phyloP scores from a whole-genome alignment of 176 grass and related monocot species.

The Musa acuminata region DNA sequence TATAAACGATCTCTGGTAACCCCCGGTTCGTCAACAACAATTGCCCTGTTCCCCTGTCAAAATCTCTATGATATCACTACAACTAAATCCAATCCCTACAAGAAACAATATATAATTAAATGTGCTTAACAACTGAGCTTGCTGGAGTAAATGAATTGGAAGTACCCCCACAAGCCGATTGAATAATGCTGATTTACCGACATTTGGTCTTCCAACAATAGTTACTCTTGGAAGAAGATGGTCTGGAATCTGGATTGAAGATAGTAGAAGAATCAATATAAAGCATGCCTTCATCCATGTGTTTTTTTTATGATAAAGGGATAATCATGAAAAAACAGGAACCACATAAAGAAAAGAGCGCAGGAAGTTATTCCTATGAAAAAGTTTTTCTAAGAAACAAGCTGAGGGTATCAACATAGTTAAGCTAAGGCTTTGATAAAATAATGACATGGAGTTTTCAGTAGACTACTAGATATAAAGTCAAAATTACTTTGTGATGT shows the following conservation, averaged over 20 bases:
- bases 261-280: neutral
- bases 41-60: slow-evolving; percentile 63
- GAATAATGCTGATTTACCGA: slow-evolving; percentile 91
- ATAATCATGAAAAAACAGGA: neutral
- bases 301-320: neutral
- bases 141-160: neutral
- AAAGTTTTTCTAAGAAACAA: neutral
- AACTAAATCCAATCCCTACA: neutral
- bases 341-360: neutral
- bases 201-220: slow-evolving; percentile 88
- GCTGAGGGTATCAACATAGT: too few relatives aligned
- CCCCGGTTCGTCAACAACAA: slow-evolving; percentile 93
- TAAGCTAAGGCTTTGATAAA: too few relatives aligned
- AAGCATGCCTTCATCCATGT: neutral
- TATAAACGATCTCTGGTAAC: slow-evolving; percentile 88
- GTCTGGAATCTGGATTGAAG: slow-evolving; percentile 57
- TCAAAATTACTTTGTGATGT: too few relatives aligned
- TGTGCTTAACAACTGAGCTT: neutral
- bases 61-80: neutral
- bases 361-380: too few relatives aligned
- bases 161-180: slow-evolving; percentile 88
- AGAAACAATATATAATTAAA: neutral
- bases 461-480: too few relatives aligned
- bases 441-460: too few relatives aligned
- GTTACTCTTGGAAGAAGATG: slow-evolving; percentile 72